Percentiles rank a stretch among this genome's conserved stretches.
These are phyloP conservation scores for Pichia sporocuriosa DNA, from an alignment of 805 yeast species.

Conservation along the genomic window DNA sequence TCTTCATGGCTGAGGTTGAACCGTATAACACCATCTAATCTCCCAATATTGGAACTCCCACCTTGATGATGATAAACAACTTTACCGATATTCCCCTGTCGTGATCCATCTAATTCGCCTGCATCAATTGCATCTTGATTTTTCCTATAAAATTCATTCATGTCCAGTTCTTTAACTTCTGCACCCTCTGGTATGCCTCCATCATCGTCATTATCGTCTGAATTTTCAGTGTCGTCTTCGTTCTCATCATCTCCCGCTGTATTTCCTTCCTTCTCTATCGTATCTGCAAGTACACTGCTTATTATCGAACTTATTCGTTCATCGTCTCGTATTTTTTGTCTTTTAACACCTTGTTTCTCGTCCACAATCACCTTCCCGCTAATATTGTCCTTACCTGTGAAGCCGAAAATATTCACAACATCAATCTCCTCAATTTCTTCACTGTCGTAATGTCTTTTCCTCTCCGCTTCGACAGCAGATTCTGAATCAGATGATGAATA, in stretches of 20 bases:
- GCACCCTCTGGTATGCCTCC: constrained; percentile 7
- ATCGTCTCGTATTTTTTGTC: no score
- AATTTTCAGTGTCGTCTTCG: neutral
- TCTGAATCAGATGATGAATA: constrained; percentile 12
- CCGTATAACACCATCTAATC: constrained; percentile 8
- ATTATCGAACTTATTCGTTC: neutral
- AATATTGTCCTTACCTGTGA: neutral
- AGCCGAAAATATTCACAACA: neutral
- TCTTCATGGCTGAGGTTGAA: constrained; percentile 10
- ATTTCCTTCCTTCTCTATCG: neutral
- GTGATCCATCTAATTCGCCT: constrained; percentile 29
- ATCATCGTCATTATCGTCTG: constrained; percentile 5
- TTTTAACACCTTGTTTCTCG: no score
- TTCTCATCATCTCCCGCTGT: neutral
- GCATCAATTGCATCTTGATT: constrained; percentile 26
- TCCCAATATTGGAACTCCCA: constrained; percentile 4
- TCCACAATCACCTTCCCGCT: no score
- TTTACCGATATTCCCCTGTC: constrained; percentile 9
- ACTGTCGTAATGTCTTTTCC: neutral
- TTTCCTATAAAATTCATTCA: constrained; percentile 32
- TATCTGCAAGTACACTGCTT: neutral
- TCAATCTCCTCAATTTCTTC: neutral
- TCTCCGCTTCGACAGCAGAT: constrained; percentile 1
- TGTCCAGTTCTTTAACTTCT: constrained; percentile 30
- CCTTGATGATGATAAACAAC: constrained; percentile 3